Evolutionary conservation across 768 basidiomycete genomes (phyloP).

Genomic region (Daedalea quercina): DNA sequence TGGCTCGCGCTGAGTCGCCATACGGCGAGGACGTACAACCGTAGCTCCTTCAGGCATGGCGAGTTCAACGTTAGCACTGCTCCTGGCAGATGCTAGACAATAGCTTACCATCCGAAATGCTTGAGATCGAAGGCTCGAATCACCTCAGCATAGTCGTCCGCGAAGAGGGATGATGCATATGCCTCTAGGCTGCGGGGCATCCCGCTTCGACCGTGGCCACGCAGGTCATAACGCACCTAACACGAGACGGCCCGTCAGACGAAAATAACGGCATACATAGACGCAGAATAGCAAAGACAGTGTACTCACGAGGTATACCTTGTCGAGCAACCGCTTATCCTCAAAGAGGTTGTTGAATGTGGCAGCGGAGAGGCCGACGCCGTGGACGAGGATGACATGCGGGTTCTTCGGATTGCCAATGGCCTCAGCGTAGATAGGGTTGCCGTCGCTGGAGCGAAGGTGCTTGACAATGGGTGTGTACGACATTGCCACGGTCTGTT

Average conservation of each 20-base stretch:
- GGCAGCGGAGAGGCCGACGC: slow-evolving; percentile 8
- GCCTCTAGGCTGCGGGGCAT: slow-evolving; percentile 7
- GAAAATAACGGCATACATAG: not conserved
- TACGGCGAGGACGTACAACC: slow-evolving; percentile 5
- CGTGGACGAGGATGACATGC: slow-evolving; percentile 18
- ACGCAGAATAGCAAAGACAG: no score
- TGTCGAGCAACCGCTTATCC: slow-evolving; percentile 6
- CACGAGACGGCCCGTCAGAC: not conserved
- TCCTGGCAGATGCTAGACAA: not conserved
- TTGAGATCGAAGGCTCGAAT: slow-evolving; percentile 14
- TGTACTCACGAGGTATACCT: slow-evolving; percentile 16
- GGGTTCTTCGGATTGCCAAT: slow-evolving; percentile 16
- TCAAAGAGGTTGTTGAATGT: slow-evolving; percentile 16
- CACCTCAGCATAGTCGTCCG: slow-evolving; percentile 18
- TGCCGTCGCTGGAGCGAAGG: slow-evolving; percentile 17
- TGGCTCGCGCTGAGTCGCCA: not conserved
- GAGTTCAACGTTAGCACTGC: not conserved
- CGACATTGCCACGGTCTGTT: slow-evolving; percentile 2
- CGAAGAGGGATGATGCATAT: slow-evolving; percentile 8
- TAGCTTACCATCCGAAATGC: slow-evolving; percentile 18
- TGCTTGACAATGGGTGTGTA: slow-evolving; percentile 6
- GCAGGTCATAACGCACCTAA: slow-evolving; percentile 21
- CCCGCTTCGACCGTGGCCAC: slow-evolving; percentile 18
- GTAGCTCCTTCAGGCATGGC: slow-evolving; percentile 2
- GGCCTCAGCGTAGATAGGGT: slow-evolving; percentile 17